Conservation (phyloP, 306 rosid species). For the Senna siamea region DNA sequence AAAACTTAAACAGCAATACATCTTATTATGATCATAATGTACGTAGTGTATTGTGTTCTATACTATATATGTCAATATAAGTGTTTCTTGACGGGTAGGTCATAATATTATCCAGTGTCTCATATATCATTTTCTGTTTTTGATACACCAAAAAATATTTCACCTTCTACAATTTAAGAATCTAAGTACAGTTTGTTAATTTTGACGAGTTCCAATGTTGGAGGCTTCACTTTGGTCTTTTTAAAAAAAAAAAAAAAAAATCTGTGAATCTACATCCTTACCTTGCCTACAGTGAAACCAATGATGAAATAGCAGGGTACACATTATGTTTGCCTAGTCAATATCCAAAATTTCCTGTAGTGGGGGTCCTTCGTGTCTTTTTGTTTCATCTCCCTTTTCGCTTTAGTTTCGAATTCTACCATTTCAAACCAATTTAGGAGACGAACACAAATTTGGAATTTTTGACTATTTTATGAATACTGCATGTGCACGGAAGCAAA, state of each 20-base stretch:
- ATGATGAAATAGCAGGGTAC: slow-evolving; percentile 41
- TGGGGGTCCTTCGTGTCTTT: slow-evolving; percentile 26
- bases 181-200: background rate
- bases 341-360: slow-evolving; percentile 35
- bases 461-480: background rate
- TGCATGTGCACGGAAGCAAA: slow-evolving; percentile 16
- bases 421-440: slow-evolving; percentile 25
- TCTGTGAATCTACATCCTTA: background rate
- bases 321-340: slow-evolving; percentile 39
- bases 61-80: no score
- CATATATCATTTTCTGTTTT: no score
- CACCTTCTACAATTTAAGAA: no score
- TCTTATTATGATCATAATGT: no score
- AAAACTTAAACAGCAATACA: no score
- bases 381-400: slow-evolving; percentile 32
- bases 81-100: no score
- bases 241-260: no score
- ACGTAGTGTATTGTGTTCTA: no score
- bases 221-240: slow-evolving; percentile 11
- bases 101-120: no score
- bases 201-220: slow-evolving; percentile 10
- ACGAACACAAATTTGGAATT: slow-evolving; percentile 34
- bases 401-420: slow-evolving; percentile 36
- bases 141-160: no score
- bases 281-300: slow-evolving; percentile 34